Conservation (phyloP, 345 rosid species). For the Murraya paniculata region DNA sequence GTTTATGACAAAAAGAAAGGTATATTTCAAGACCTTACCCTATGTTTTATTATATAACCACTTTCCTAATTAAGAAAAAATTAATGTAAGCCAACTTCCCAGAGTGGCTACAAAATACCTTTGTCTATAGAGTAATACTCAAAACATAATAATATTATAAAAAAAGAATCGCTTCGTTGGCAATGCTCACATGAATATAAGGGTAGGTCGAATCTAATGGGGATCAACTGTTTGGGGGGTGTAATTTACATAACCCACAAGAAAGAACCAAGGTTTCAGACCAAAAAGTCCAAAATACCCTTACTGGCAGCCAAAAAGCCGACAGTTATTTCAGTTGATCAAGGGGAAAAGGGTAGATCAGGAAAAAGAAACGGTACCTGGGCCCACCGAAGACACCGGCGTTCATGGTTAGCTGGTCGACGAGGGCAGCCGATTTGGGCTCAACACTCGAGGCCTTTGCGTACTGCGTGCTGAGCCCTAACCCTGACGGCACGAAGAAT, state of each 20-base stretch:
- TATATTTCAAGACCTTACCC: not conserved
- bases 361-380: constrained; percentile 38
- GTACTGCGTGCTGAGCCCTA: constrained; percentile 53
- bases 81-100: too few species aligned
- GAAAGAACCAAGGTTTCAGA: too few species aligned
- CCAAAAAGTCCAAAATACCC: not conserved
- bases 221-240: too few species aligned
- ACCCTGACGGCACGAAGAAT: constrained; percentile 91
- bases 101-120: not conserved
- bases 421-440: constrained; percentile 59
- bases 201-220: too few species aligned
- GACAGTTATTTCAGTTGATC: constrained; percentile 12
- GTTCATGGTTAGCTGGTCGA: constrained; percentile 64
- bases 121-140: too few species aligned
- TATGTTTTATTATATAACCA: not conserved
- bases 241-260: too few species aligned
- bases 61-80: not conserved
- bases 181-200: too few species aligned
- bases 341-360: not conserved
- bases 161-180: too few species aligned
- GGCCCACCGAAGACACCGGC: constrained; percentile 81
- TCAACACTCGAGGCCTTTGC: constrained; percentile 76
- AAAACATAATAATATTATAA: too few species aligned
- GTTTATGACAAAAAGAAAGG: not conserved
- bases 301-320: not conserved